Evolutionary conservation across 371 early-diverging fungal species (phyloP), one percentile per base, ranked within the genome.

Genomic region (Sporodiniella umbellata): DNA sequence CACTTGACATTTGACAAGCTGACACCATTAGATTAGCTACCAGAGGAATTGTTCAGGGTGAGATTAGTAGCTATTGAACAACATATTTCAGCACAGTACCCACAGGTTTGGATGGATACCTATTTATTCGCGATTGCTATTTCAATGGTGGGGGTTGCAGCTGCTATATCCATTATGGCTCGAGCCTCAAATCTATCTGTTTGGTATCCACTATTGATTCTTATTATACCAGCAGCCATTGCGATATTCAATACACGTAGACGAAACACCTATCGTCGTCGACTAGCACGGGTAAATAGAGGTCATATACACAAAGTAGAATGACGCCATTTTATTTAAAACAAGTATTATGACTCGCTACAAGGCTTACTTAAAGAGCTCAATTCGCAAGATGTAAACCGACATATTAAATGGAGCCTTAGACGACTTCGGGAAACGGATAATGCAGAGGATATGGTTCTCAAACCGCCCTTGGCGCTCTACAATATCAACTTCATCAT

Each of bases 121-220:
- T 66, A 64, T 25, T 45, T 68, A 30, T 72, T 72, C 39, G n/a
- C 57, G 11, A 23, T 37, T 11, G 66, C 72, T 10, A 51, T 66
- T 3, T 10, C 40, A 12, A 39, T 72, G 5, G 66, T 72, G 11
- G 42, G 66, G 24, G 52, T 35, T 10, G 55, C 72, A 23, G 72
- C 66, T 10, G 62, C 52, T 10, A 62, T 72, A 31, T 59, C 72
- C 10, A 61, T 72, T 10, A 35, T 60, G 23, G 64, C 64, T 28
- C 61, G 63, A 42, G 56, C 58, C 10, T 46, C 54, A 1, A 44
- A 58, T 15, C 40, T 68, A 18, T 54, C 62, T 14, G 59, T 66
- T 58, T 68, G 66, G 64, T 68, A 66, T 43, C 72, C 72, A 4
- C 49, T 72, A 1, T 42, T 64, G 10, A 60, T 72, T 19, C 39